Evolutionary conservation across 2,329 filamentous ascomycete genomes (phyloP), one percentile per base, ranked within the genome.

Genomic region (Helicocarpus griseus): DNA sequence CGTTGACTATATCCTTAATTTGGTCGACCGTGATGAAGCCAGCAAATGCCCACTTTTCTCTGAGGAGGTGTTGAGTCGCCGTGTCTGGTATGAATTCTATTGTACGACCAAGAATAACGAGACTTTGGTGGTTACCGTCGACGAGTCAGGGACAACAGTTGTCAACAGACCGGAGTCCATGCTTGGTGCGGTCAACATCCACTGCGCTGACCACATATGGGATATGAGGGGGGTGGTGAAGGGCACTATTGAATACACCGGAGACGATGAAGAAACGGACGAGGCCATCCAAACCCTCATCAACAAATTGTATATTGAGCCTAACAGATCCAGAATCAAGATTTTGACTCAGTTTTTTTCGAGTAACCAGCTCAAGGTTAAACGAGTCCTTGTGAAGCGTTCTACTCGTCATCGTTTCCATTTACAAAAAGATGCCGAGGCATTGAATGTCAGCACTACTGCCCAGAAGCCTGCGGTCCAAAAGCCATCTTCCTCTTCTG

Each of bases 141-240:
- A 69, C 48, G 61, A 67, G 45, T 51, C 58, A 6, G 69, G 69
- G 1, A 56, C 58, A 13, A 58, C 63, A 41, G 55, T 50, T 5
- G 51, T 69, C 17, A 58, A 57, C 2, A 59, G 65, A 22, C 58
- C 62, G 5, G 54, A 57, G 7, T 47, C 53, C 14, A 54, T 53
- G 1, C 58, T 72, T 3, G 69, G 68, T 3, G 59, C 59, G 3
- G 63, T 70, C 8, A 67, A 67, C 53, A 45, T 73, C 2, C 70
- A 71, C 48, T 69, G 66, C 45, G 71, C 70, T 2, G 56, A 54
- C 1, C 58, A 63, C 7, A 63, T 62, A 14, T 73, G 71, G 71
- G 71, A 73, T 61, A 63, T 68, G 26, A 63, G 62, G 14, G 58
- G 64, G 1, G 55, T 60, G 17, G 41, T 73, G 14, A 60, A 53